phyloP scores from a whole-genome alignment of 2,329 filamentous ascomycete genomes.

The Fusarium mundagurra region DNA sequence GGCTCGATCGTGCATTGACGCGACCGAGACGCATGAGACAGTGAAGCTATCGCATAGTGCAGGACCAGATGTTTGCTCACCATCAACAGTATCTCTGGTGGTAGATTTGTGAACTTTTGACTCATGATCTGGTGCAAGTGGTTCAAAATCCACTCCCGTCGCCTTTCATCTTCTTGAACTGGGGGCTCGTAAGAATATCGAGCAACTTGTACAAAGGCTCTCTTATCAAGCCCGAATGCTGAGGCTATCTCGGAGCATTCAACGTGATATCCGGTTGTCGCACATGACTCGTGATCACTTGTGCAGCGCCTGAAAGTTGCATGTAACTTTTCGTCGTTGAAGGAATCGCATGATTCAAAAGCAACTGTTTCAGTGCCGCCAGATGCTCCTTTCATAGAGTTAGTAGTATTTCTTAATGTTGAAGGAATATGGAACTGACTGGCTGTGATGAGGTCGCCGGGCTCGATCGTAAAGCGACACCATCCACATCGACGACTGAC shows the following conservation, averaged over 20 bases:
- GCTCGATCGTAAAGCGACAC: slow-evolving; percentile 25
- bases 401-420: neutral
- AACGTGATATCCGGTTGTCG: slow-evolving; percentile 18
- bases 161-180: neutral
- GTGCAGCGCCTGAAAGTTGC: slow-evolving; percentile 17
- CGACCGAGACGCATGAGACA: neutral
- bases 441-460: slow-evolving; percentile 9
- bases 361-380: slow-evolving; percentile 5
- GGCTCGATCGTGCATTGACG: neutral
- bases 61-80: slow-evolving; percentile 1
- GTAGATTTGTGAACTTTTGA: neutral
- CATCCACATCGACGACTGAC: slow-evolving; percentile 24
- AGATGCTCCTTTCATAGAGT: neutral
- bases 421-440: neutral
- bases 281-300: slow-evolving; percentile 13
- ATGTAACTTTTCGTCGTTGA: neutral
- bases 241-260: slow-evolving; percentile 14
- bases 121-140: slow-evolving; percentile 2
- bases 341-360: neutral
- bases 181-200: slow-evolving; percentile 25
- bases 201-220: neutral
- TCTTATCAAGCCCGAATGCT: neutral
- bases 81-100: slow-evolving; percentile 8
- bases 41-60: slow-evolving; percentile 16
- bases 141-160: slow-evolving; percentile 5